These are phyloP conservation scores for Neurospora pannonica DNA, from an alignment of 495 filamentous ascomycete species.

Conservation along the genomic window DNA sequence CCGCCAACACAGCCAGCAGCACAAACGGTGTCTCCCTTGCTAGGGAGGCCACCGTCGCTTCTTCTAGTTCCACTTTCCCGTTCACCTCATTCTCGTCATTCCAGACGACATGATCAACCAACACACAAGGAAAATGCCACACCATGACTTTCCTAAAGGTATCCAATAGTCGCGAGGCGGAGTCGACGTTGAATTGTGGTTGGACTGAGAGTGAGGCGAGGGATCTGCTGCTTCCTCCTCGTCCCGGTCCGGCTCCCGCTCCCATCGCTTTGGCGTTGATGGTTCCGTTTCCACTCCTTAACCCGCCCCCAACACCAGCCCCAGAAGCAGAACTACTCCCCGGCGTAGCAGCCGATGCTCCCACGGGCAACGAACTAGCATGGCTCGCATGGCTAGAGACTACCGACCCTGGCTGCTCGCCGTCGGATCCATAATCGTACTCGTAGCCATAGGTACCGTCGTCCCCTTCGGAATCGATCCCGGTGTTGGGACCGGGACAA, in stretches of 20 bases:
- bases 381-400: conserved; percentile 4
- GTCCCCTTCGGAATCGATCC: conserved; percentile 11
- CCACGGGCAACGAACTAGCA: conserved; percentile 20
- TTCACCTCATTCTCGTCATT: conserved; percentile 6
- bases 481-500: conserved; percentile 15
- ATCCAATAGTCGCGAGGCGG: conserved; percentile 29
- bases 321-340: conserved; percentile 11
- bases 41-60: conserved; percentile 26
- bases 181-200: conserved; percentile 41
- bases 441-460: conserved; percentile 1
- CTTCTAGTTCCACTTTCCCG: conserved; percentile 1
- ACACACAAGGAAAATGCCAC: conserved; percentile 28
- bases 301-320: not conserved
- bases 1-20: conserved; percentile 35
- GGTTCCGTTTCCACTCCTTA: not conserved
- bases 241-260: not conserved
- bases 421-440: not conserved
- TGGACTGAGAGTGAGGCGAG: conserved; percentile 24
- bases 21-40: conserved; percentile 33
- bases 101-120: not conserved
- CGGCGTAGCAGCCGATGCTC: conserved; percentile 24
- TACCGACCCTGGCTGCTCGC: conserved; percentile 9
- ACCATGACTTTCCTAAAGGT: conserved; percentile 30
- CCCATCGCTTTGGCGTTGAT: not conserved
- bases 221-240: conserved; percentile 9